These are phyloP conservation scores for Scheffersomyces stambukii DNA, from an alignment of 1,139 yeast genomes.

Conservation along the genomic window DNA sequence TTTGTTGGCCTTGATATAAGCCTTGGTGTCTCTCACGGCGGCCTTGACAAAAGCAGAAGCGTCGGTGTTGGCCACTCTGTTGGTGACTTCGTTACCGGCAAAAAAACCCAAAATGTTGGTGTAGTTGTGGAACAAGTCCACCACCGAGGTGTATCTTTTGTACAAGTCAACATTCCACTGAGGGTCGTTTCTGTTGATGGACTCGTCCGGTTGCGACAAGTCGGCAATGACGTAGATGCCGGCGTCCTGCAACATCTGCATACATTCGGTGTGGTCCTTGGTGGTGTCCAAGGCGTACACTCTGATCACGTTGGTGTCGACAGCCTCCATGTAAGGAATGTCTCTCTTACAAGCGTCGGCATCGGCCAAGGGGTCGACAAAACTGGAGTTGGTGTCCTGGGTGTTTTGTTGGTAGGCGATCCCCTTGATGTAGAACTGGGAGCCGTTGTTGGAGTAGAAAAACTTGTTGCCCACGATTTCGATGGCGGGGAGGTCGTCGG, in stretches of 20 bases:
- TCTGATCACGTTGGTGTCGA: conserved; percentile 64
- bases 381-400: conserved; percentile 40
- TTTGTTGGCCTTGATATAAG: conserved; percentile 60
- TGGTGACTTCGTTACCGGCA: conserved; percentile 90
- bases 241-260: conserved; percentile 62
- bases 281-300: conserved; percentile 69
- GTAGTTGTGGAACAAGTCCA: conserved; percentile 68
- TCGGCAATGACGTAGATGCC: conserved; percentile 80
- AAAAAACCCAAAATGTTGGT: conserved; percentile 81
- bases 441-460: conserved; percentile 41
- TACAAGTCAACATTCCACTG: conserved; percentile 62
- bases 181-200: conserved; percentile 61
- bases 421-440: conserved; percentile 43
- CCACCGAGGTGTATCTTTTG: conserved; percentile 67
- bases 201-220: conserved; percentile 60
- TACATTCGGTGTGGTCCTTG: conserved; percentile 63
- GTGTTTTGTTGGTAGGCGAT: conserved; percentile 45
- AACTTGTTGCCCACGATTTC: conserved; percentile 46
- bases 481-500: conserved; percentile 25
- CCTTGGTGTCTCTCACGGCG: conserved; percentile 79
- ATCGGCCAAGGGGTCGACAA: conserved; percentile 73
- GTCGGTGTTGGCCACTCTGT: conserved; percentile 64
- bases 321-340: conserved; percentile 59
- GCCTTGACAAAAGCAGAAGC: conserved; percentile 90
- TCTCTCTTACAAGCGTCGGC: conserved; percentile 74